These are phyloP conservation scores for Penicillium sp. DNA, from an alignment of 2,329 filamentous ascomycete genomes.

Conservation along the genomic window DNA sequence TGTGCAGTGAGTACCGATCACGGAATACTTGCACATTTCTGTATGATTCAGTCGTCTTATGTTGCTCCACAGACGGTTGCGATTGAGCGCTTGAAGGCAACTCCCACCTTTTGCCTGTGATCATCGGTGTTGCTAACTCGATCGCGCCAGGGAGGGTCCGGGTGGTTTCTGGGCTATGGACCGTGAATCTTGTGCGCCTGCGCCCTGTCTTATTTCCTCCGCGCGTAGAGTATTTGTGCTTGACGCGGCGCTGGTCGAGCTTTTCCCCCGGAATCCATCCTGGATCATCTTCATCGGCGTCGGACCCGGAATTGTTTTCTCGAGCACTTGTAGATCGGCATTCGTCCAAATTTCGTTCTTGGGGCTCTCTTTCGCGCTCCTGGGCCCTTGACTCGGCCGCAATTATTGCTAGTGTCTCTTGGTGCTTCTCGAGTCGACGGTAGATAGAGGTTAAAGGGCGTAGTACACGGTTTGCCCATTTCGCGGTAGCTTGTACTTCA, in stretches of 20 bases:
- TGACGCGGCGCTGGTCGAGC: constrained; percentile 32
- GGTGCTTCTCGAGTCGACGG: constrained; percentile 42
- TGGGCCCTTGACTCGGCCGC: constrained; percentile 21
- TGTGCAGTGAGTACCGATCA: constrained; percentile 28
- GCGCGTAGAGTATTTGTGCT: constrained; percentile 39
- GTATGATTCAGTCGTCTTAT: neutral
- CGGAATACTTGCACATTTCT: constrained; percentile 26
- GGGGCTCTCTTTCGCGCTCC: constrained; percentile 8
- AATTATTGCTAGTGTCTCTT: constrained; percentile 34
- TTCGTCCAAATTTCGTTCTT: no score
- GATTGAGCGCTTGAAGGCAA: constrained; percentile 21
- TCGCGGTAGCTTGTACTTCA: constrained; percentile 40
- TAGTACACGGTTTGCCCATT: constrained; percentile 46
- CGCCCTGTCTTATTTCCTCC: constrained; percentile 24
- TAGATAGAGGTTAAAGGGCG: constrained; percentile 44
- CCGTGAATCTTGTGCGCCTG: constrained; percentile 30
- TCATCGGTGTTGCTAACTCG: constrained; percentile 44
- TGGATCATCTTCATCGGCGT: constrained; percentile 39
- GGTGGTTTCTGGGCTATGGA: constrained; percentile 37
- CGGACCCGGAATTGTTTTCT: constrained; percentile 28
- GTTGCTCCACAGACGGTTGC: constrained; percentile 14
- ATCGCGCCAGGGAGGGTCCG: constrained; percentile 42
- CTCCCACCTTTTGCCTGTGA: constrained; percentile 35
- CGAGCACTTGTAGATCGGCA: neutral
- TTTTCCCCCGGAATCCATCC: constrained; percentile 41